These are phyloP conservation scores for Pulveroboletus frians DNA, from an alignment of 768 basidiomycete genomes.

Conservation along the genomic window DNA sequence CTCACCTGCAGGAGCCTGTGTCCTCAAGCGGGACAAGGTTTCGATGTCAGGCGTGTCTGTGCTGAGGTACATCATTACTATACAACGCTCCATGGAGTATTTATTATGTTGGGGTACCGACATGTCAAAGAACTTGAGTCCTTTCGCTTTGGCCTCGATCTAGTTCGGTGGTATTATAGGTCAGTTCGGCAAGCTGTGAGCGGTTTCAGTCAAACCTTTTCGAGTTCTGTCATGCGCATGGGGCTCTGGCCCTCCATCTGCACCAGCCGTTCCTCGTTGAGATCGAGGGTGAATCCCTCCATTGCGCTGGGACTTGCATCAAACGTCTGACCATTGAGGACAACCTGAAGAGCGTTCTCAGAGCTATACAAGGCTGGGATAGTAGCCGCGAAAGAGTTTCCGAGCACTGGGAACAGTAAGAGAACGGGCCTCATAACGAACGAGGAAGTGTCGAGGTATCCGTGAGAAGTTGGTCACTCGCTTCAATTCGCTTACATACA, in stretches of 20 bases:
- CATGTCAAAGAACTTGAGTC: constrained; percentile 86
- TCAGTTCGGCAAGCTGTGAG: background rate
- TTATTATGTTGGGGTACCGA: constrained; percentile 31
- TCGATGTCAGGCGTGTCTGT: constrained; percentile 71
- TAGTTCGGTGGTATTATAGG: constrained; percentile 21
- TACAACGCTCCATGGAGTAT: background rate
- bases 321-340: constrained; percentile 25
- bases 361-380: constrained; percentile 7
- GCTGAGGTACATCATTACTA: constrained; percentile 34
- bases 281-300: constrained; percentile 63
- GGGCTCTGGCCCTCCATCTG: constrained; percentile 66
- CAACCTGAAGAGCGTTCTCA: constrained; percentile 14
- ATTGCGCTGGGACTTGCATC: constrained; percentile 16
- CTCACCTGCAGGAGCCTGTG: constrained; percentile 35
- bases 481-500: too few species aligned
- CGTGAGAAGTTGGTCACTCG: too few species aligned
- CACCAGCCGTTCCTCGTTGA: constrained; percentile 68
- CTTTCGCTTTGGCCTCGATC: constrained; percentile 74
- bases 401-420: constrained; percentile 16
- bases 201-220: constrained; percentile 53
- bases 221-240: constrained; percentile 82
- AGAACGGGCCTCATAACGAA: constrained; percentile 11
- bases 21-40: constrained; percentile 33
- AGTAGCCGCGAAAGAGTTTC: constrained; percentile 19
- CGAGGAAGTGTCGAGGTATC: too few species aligned